Base-by-base conservation (phyloP, 129 eudicot genomes). In the Glebionis coronaria region DNA sequence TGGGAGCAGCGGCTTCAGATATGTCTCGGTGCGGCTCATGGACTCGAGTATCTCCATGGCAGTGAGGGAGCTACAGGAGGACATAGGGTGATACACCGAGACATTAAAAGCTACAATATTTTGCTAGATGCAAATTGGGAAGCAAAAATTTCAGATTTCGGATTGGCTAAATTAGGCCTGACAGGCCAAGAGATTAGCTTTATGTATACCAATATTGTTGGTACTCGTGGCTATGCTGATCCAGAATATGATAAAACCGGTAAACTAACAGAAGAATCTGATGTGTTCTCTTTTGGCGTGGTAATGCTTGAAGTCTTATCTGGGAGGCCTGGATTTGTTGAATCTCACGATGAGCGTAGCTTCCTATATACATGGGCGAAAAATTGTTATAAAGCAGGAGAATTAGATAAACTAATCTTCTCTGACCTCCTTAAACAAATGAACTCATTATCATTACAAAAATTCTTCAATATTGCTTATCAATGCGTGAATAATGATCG, bases 121-220 rank as follows among this genome's bases (percentile, higher is more conserved):
- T 56, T 70, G 66, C 42, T 61, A 5, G 46, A 61, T 14, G 52
- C 9, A 16, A 49, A 61, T 18, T 61, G 69, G 69, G 61, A 49
- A 50, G 76, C 69, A 13, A 62, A 61, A 51, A 44, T 74, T 74
- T 74, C 79, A 0, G 79, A 74, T 74, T 74, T 74, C 1, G 78
- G 78, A 19, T 65, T 73, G 70, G 42, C 29, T 14, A 65, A 45
- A 65, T 55, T 73, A 16, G 78, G 67, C 10, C 28, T 71, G 12
- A 28, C 72, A 2, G 56, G 65, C 57, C 78, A 56, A 29, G 42
- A 64, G 18, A 12, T 55, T 5, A 73, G 59, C 56, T 40, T 73
- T 65, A 71, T 73, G 9, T 71, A 44, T 7, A 65, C 78, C 0
- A 28, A 21, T 28, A 3, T 12, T 2, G 59, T 15, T 3, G 78